Evolutionary conservation across 768 basidiomycete genomes (phyloP).

Genomic region (Neoboletus magnificus): DNA sequence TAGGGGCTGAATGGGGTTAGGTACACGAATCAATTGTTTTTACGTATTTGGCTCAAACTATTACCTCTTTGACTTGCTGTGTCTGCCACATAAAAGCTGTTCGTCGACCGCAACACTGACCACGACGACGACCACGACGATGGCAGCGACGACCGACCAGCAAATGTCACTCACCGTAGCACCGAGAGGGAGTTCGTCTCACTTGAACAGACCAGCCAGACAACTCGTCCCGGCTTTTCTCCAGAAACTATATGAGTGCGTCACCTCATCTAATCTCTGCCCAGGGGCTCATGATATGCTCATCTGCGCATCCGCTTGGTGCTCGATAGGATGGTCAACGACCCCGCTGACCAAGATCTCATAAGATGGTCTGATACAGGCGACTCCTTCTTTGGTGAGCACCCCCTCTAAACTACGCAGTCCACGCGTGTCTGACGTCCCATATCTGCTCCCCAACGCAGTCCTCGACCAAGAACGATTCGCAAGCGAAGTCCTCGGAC

Average conservation of each 20-base stretch:
- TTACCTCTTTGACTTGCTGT: conserved; percentile 17
- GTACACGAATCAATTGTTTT: conserved; percentile 6
- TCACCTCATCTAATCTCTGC: conserved; percentile 13
- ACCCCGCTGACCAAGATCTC: conserved; percentile 73
- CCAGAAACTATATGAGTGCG: conserved; percentile 89
- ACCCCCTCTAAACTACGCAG: background rate
- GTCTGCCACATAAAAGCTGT: conserved; percentile 5
- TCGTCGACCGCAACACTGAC: conserved; percentile 1
- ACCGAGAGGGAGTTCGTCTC: conserved; percentile 36
- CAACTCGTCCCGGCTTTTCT: conserved; percentile 77
- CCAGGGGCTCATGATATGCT: conserved; percentile 6
- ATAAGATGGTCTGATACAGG: conserved; percentile 92
- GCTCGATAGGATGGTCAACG: conserved; percentile 80
- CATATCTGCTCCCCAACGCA: conserved; percentile 27
- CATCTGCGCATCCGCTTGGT: conserved; percentile 5
- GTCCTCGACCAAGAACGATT: conserved; percentile 92
- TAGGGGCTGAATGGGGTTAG: background rate
- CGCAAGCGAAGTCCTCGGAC: conserved; percentile 82
- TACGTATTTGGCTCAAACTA: conserved; percentile 10
- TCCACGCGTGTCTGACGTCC: background rate
- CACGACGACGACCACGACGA: conserved; percentile 11
- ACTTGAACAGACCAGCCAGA: conserved; percentile 45
- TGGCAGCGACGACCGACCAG: conserved; percentile 49
- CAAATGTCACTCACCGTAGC: conserved; percentile 57
- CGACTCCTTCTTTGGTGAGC: conserved; percentile 85